Conservation (phyloP, 768 basidiomycete species). For the Kondoa subrosea region DNA sequence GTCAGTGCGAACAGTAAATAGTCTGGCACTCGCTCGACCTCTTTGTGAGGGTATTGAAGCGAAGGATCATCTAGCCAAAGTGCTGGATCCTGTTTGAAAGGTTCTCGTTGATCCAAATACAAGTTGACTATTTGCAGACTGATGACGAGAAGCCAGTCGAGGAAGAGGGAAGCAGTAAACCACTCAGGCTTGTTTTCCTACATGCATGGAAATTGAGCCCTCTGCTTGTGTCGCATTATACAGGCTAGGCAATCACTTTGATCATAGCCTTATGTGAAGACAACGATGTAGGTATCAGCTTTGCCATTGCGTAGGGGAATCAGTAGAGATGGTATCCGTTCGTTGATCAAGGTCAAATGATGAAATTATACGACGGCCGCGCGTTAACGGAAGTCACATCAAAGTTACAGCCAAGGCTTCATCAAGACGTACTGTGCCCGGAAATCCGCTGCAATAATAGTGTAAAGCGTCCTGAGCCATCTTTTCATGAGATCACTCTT, state of each 20-base stretch:
- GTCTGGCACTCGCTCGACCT: background rate
- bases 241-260: background rate
- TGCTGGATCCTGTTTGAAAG: background rate
- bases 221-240: background rate
- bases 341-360: no score
- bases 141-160: constrained; percentile 3
- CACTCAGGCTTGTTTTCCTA: background rate
- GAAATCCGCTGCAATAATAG: no score
- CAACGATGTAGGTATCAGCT: background rate
- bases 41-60: background rate
- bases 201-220: background rate
- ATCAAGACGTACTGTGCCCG: no score
- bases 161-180: background rate
- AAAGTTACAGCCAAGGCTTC: no score
- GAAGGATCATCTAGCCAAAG: background rate
- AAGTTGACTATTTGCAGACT: background rate
- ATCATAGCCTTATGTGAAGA: background rate
- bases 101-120: background rate
- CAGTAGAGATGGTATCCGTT: no score
- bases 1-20: background rate
- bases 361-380: no score
- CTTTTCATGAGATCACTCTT: no score
- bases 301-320: no score
- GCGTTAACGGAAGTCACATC: no score
- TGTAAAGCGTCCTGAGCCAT: no score